These are phyloP conservation scores for Tylopilus felleus DNA, from an alignment of 768 basidiomycete genomes.

Conservation along the genomic window DNA sequence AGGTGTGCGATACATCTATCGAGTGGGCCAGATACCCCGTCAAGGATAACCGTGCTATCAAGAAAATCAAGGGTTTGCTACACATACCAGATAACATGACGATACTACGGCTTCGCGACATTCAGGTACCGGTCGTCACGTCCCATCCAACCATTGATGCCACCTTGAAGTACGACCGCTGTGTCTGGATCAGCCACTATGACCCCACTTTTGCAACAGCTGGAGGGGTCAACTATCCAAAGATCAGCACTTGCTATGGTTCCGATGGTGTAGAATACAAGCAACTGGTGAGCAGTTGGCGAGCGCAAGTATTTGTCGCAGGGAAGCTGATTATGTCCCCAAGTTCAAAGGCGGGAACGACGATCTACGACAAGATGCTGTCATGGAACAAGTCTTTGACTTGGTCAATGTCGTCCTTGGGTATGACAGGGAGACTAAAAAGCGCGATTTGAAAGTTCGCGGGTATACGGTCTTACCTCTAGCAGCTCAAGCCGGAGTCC, in stretches of 20 bases:
- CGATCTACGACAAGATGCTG: constrained; percentile 94
- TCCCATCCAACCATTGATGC: constrained; percentile 64
- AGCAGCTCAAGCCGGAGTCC: constrained; percentile 70
- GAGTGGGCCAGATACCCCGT: constrained; percentile 70
- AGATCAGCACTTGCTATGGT: constrained; percentile 71
- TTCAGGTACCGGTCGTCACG: constrained; percentile 85
- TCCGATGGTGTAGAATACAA: constrained; percentile 62
- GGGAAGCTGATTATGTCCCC: constrained; percentile 2
- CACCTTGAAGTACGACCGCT: constrained; percentile 61
- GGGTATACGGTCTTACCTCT: constrained; percentile 91
- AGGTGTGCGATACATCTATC: constrained; percentile 60
- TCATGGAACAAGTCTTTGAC: constrained; percentile 97
- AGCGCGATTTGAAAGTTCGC: constrained; percentile 69
- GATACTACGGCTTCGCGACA: constrained; percentile 47
- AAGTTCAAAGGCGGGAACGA: constrained; percentile 93
- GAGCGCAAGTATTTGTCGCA: not conserved
- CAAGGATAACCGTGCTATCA: constrained; percentile 32
- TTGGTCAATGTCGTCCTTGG: constrained; percentile 78
- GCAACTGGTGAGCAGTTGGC: constrained; percentile 63
- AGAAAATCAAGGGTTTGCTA: constrained; percentile 26
- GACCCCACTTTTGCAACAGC: constrained; percentile 54
- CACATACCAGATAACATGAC: constrained; percentile 44
- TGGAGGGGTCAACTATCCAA: constrained; percentile 82
- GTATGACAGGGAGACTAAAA: constrained; percentile 71
- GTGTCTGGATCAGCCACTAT: constrained; percentile 69